phyloP scores from a whole-genome alignment of 2,329 filamentous ascomycete genomes.

The Colletotrichum sublineola region DNA sequence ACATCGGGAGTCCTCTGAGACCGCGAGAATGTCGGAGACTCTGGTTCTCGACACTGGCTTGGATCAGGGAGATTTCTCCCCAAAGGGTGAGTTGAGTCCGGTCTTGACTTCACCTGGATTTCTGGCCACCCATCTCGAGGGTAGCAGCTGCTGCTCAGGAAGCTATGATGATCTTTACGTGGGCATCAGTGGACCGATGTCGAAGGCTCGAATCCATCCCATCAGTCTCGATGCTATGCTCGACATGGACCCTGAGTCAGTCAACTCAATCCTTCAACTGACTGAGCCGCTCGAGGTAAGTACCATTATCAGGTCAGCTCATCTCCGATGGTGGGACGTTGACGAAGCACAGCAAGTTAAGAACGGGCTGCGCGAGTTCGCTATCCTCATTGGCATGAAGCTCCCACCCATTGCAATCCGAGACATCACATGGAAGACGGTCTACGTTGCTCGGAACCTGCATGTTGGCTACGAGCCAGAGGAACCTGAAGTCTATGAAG shows the following conservation, averaged over 20 bases:
- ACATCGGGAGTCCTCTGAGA: too few species aligned
- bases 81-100: too few species aligned
- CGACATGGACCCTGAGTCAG: neutral
- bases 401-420: neutral
- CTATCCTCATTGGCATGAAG: neutral
- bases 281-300: neutral
- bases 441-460: neutral
- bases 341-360: neutral
- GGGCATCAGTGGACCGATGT: neutral
- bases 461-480: neutral
- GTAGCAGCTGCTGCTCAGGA: neutral
- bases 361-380: neutral
- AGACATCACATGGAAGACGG: conserved; percentile 31
- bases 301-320: too few species aligned
- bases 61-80: too few species aligned
- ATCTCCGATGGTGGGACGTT: neutral
- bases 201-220: neutral
- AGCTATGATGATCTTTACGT: neutral
- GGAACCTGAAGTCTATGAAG: neutral
- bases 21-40: neutral
- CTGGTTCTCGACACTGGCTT: too few species aligned
- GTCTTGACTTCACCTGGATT: neutral
- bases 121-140: neutral
- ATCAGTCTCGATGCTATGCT: neutral
- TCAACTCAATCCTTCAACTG: neutral